A percentile compares a stretch with the other conserved stretches of the same genome.
Evolutionary conservation across 139 green algal genomes (phyloP).

Genomic region (Nannochloris sp.): DNA sequence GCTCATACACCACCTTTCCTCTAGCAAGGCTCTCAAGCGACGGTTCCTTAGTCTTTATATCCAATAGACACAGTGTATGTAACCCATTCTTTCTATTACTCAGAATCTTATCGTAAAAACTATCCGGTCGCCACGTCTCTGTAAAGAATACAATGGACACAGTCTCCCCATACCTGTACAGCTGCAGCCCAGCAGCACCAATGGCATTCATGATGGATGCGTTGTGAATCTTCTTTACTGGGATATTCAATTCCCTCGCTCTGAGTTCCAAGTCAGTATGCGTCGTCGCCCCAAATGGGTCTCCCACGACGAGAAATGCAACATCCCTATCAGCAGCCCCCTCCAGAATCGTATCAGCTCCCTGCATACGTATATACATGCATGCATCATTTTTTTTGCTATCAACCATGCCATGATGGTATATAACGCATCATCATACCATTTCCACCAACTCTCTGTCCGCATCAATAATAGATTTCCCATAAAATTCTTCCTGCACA

Average conservation of each 20-base stretch:
- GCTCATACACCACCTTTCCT: slow-evolving; percentile 82
- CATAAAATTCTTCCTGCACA: slow-evolving; percentile 88
- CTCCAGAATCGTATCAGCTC: slow-evolving; percentile 76
- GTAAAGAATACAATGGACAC: slow-evolving; percentile 98
- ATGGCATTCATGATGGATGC: slow-evolving; percentile 95
- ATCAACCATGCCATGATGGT: not conserved
- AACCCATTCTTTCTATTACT: slow-evolving; percentile 60
- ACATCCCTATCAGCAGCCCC: slow-evolving; percentile 69
- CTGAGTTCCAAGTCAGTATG: slow-evolving; percentile 90
- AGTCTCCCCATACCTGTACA: slow-evolving; percentile 93
- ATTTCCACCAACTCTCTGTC: slow-evolving; percentile 93
- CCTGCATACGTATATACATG: slow-evolving; percentile 20
- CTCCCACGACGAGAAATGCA: slow-evolving; percentile 94
- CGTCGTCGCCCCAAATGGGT: slow-evolving; percentile 96
- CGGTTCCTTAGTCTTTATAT: slow-evolving; percentile 93
- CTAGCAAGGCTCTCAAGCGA: slow-evolving; percentile 71
- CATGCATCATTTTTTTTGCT: not conserved
- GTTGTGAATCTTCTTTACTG: slow-evolving; percentile 90
- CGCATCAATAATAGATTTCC: slow-evolving; percentile 73
- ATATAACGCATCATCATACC: slow-evolving; percentile 27
- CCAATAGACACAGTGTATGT: slow-evolving; percentile 93
- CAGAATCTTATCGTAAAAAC: slow-evolving; percentile 72
- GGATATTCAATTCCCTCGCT: slow-evolving; percentile 59
- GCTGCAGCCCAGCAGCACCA: slow-evolving; percentile 82
- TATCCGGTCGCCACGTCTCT: slow-evolving; percentile 87